Base-by-base conservation (phyloP, 257 asterid genomes). In the Thymus quinquecostatus region DNA sequence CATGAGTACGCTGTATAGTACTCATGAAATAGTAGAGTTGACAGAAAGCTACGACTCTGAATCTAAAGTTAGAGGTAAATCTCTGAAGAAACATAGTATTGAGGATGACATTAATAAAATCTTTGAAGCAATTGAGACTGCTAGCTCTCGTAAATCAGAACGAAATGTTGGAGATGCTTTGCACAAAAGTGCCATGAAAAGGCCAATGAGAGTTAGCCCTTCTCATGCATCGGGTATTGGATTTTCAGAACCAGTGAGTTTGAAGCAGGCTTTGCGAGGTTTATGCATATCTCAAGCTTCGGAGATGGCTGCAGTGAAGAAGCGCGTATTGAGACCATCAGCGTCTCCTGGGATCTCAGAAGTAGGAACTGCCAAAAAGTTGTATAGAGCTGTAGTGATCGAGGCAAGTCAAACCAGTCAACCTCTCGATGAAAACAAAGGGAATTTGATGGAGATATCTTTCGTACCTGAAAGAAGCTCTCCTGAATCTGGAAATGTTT, bases 201-300 rank as follows among this genome's bases (percentile, higher is more conserved):
- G 91, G 60, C 97, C 98, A 27, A 86, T 93, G 88, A 80, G 88
- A 77, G 73, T 61, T 60, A 63, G 81, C 57, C 80, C 86, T 49
- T 69, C 86, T 60, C 91, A 76, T 38, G 82, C 82, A n/a, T 76
- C 87, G 1, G 88, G 92, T 47, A 82, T 93, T 70, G 96, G 93
- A 30, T 80, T 87, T 66, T 82, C 97, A 0, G 96, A 91, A 65
- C 14, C 94, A 5, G 87, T 73, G 66, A 89, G 89, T 81, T 80
- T 94, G 83, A 94, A 94, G 83, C 98, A 94, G 85, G 97, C 98
- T 11, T 68, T 94, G 60, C 80, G 98, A 86, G 97, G 98, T 65
- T 75, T 91, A 79, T 89, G 96, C 86, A 89, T 94, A 73, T 89
- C 98, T 68, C 98, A 94, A 74, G 98, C 98, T 56, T 94, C 98